Evolutionary conservation across 2,329 filamentous ascomycete species (phyloP), one percentile per base, ranked within the genome.

Genomic region (Plenodomus lindquistii): DNA sequence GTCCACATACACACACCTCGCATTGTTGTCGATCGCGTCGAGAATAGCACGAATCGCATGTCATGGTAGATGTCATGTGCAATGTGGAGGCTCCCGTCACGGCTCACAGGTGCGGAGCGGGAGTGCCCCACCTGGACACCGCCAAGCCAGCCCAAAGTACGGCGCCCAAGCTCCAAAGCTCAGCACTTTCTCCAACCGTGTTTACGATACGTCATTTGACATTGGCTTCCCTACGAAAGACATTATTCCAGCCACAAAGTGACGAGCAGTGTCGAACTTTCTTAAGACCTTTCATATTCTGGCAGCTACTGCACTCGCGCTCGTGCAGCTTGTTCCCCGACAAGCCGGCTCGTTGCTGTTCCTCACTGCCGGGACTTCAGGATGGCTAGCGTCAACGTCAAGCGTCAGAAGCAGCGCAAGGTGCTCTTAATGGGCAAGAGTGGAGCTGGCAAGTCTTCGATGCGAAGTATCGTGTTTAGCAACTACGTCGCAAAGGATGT

Each of bases 401-500:
- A 77, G 67, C 74, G 77, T 43, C 77, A 79, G 63, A 79, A 79
- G 71, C 77, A 79, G 72, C 77, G 77, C 67, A 80, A 80, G 64
- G 77, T 80, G 64, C 68, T 80, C 65, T 69, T 80, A 37, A 79
- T 80, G 94, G 94, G 94, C 62, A 97, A 97, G 79, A 96, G 90
- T 55, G 94, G 94, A 45, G 96, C 93, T 0, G 94, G 94, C 46
- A 99, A 99, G 76, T 97, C 92, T 36, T 97, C 91, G 47, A 99
- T 99, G 94, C 85, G 94, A 57, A 94, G 89, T 67, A 97, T 99
- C 69, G 97, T 99, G 72, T 99, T 99, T 76, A 96, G 90, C 79
- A 97, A 97, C 75, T 97, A 97, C 72, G 92, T 97, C 58, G 94
- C 94, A 47, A 91, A 95, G 69, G 94, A 99, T 73, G 96, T 96